Base-by-base conservation (phyloP, 306 rosid species). In the Cucumis melo region DNA sequence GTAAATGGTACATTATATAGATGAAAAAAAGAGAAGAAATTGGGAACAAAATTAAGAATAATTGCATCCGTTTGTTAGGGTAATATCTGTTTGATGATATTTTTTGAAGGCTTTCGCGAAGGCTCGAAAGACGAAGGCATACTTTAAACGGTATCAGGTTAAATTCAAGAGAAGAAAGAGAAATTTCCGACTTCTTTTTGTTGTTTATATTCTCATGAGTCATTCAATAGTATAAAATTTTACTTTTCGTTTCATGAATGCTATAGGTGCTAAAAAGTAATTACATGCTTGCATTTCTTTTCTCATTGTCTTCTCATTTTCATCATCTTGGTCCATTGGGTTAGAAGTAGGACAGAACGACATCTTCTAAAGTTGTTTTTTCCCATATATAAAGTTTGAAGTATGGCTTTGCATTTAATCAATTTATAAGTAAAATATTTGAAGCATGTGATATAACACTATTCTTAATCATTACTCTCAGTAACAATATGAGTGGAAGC, bases 101-200 rank as follows among this genome's bases (percentile, higher is more conserved):
- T n/a, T 23, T 24, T 58, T 23, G 34, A 21, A 89, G 96, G 96
- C 42, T 12, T 92, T 67, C 27, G 89, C 82, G 8, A 92, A 87
- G 81, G 59, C 96, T 60, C 97, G 86, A 36, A 92, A 92, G 50
- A 16, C 88, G 14, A 90, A 48, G 80, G 93, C 97, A 14, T 92
- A 90, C 81, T 92, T 77, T 86, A 92, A 92, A 86, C 75, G 97
- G 16, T 92, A 54, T 41, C 97, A 92, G 79, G 97, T 92, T 48
- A 92, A 92, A 77, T 92, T 82, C 48, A 92, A 86, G 91, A 92
- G 97, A 90, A 92, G 96, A 68, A n/a, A 84, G 93, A 88, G 97
- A 91, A 89, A 84, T 67, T 48, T 66, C 46, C 20, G 24, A 7
- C 66, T 15, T 60, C 50, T 10, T 53, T 44, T 2, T 32, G 38